Conservation (phyloP, 257 asterid species). For the Scutellaria minor region DNA sequence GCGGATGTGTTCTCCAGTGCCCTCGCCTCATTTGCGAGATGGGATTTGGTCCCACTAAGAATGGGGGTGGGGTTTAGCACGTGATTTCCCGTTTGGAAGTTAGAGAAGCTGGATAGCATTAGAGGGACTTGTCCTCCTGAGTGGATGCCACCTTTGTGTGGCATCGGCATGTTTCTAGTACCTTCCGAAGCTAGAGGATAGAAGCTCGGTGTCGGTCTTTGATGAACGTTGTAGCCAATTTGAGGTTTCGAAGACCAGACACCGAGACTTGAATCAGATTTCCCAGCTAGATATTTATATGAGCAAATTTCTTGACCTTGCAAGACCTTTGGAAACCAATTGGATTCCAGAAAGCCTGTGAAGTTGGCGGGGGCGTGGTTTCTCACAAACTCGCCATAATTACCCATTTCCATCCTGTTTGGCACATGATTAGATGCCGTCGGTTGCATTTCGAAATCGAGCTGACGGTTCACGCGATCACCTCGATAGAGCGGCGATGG, state of each 20-base stretch:
- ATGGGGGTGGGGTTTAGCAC: slow-evolving; percentile 47
- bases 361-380: slow-evolving; percentile 64
- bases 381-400: slow-evolving; percentile 56
- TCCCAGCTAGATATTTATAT: slow-evolving; percentile 69
- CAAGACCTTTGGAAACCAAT: slow-evolving; percentile 98
- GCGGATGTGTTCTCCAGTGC: slow-evolving; percentile 51
- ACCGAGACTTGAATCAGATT: slow-evolving; percentile 52
- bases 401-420: slow-evolving; percentile 56
- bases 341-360: slow-evolving; percentile 90
- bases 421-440: slow-evolving; percentile 48
- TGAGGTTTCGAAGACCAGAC: slow-evolving; percentile 66
- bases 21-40: slow-evolving; percentile 46
- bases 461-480: slow-evolving; percentile 69
- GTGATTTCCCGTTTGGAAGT: slow-evolving; percentile 54
- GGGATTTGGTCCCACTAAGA: slow-evolving; percentile 47
- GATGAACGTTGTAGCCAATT: slow-evolving; percentile 50
- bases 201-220: slow-evolving; percentile 54
- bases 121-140: slow-evolving; percentile 59
- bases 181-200: slow-evolving; percentile 95
- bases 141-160: slow-evolving; percentile 54
- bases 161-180: slow-evolving; percentile 59
- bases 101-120: slow-evolving; percentile 53
- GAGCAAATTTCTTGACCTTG: slow-evolving; percentile 99
- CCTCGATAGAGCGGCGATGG: slow-evolving; percentile 65
- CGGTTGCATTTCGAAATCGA: slow-evolving; percentile 62